phyloP scores from a whole-genome alignment of 1,139 yeast genomes.

The Debaryomyces nepalensis region DNA sequence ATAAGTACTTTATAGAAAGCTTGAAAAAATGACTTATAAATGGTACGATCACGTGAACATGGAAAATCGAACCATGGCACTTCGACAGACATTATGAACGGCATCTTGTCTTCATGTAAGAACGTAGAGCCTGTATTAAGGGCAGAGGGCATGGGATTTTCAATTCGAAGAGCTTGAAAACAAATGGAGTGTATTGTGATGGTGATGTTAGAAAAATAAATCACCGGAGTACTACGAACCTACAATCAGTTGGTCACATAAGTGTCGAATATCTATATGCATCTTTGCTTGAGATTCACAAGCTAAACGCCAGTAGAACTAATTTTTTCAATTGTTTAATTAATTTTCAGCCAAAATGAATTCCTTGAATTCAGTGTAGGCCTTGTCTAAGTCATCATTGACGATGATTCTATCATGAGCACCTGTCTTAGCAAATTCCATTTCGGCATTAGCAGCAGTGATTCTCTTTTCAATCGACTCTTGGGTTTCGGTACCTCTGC shows the following conservation, averaged over 20 bases:
- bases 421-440: conserved; percentile 87
- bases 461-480: conserved; percentile 85
- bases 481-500: conserved; percentile 92
- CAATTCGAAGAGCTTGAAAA: too few species aligned
- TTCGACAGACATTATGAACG: too few species aligned
- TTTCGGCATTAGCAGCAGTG: conserved; percentile 82
- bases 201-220: not conserved
- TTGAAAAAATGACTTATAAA: not conserved
- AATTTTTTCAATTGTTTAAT: not conserved
- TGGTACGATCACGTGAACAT: conserved; percentile 1
- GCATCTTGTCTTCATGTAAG: too few species aligned
- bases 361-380: conserved; percentile 77
- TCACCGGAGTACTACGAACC: not conserved
- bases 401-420: conserved; percentile 90
- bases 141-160: too few species aligned
- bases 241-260: not conserved
- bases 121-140: too few species aligned
- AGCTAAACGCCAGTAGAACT: not conserved
- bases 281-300: not conserved
- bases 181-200: not conserved
- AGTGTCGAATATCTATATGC: not conserved
- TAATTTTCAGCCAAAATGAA: conserved; percentile 57
- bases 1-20: not conserved
- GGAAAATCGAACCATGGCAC: not conserved
- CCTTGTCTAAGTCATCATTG: conserved; percentile 88